Evolutionary conservation across 164 flowering plant genomes (phyloP).

Genomic region (Vitis rupestris): DNA sequence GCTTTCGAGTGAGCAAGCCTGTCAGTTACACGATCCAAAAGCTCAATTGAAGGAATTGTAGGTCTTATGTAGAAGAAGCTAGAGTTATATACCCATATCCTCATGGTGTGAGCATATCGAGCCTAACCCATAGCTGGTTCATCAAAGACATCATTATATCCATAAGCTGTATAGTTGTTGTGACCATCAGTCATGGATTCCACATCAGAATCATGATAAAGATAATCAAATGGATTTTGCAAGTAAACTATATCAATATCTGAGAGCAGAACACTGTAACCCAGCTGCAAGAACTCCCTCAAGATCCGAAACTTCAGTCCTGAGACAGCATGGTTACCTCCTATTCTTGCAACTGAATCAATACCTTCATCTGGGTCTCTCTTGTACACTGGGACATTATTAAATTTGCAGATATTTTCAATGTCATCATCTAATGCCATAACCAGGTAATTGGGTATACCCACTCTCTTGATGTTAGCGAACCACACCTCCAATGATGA

Average conservation of each 20-base stretch:
- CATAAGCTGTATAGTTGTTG: slow-evolving; percentile 89
- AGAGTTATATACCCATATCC: slow-evolving; percentile 95
- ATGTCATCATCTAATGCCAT: too few species aligned
- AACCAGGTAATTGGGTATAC: too few species aligned
- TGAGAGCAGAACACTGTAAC: slow-evolving; percentile 90
- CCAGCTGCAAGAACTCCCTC: slow-evolving; percentile 95
- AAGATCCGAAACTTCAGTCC: slow-evolving; percentile 82
- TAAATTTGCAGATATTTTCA: too few species aligned
- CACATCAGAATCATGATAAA: slow-evolving; percentile 88
- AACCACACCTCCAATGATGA: too few species aligned
- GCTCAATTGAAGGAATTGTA: slow-evolving; percentile 89
- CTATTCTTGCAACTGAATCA: slow-evolving; percentile 62
- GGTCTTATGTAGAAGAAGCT: slow-evolving; percentile 96
- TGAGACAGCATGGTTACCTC: slow-evolving; percentile 85
- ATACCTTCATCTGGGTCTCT: slow-evolving; percentile 73
- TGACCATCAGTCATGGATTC: slow-evolving; percentile 94
- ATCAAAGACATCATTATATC: slow-evolving; percentile 81
- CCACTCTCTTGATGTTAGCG: too few species aligned
- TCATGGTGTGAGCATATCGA: slow-evolving; percentile 90
- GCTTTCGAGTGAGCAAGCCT: slow-evolving; percentile 49
- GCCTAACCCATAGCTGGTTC: slow-evolving; percentile 98
- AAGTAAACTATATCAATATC: slow-evolving; percentile 89
- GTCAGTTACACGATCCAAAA: slow-evolving; percentile 83
- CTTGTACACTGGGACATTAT: slow-evolving; percentile 43
- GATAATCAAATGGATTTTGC: slow-evolving; percentile 87